Base-by-base conservation (phyloP, 208 protist species). In the Wallacemonas sp. region DNA sequence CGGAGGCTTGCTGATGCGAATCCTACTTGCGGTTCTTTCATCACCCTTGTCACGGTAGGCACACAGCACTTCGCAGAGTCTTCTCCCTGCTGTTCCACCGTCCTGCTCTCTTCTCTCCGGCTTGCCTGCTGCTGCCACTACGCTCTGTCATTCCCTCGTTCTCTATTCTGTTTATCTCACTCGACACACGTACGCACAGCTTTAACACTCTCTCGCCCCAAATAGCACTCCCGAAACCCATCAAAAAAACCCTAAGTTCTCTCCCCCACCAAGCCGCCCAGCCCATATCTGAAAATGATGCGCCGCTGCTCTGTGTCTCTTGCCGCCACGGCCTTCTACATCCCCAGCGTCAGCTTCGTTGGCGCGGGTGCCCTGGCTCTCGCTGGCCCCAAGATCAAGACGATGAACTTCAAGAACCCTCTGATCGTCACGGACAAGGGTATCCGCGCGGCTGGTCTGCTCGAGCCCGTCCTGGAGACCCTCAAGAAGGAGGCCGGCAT, bases 401-500 rank as follows among this genome's bases (percentile, higher is more conserved):
- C 79, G 3, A 34, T 87, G 41, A 68, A 69, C 33, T 86, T 83
- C 71, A 81, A 81, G 57, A 71, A 92, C 48, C 78, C 85, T 8
- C 78, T 93, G 27, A 75, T 91, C 38, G 77, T 89, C 33, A 91
- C 76, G 12, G 81, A 91, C 63, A 79, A 82, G 68, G 83, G 78
- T 50, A 89, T 89, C 52, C 57, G 46, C 53, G 55, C 62, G 37
- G 67, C 79, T 6, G 83, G 87, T 42, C 64, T 93, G 69, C 63
- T 89, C 13, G 81, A 89, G 58, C 27, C 68, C 24, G 73, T 79
- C 26, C 12, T 89, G 17, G 60, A 58, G 15, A 76, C 50, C 13
- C 76, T 89, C 12, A 87, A 89, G 83, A 66, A 55, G 24, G 76
- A 87, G 55, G 77, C 78, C 8, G 76, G 71, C 21, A 84, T 83